Conservation (phyloP, 495 filamentous ascomycete species). For the Penicillium lividum region DNA sequence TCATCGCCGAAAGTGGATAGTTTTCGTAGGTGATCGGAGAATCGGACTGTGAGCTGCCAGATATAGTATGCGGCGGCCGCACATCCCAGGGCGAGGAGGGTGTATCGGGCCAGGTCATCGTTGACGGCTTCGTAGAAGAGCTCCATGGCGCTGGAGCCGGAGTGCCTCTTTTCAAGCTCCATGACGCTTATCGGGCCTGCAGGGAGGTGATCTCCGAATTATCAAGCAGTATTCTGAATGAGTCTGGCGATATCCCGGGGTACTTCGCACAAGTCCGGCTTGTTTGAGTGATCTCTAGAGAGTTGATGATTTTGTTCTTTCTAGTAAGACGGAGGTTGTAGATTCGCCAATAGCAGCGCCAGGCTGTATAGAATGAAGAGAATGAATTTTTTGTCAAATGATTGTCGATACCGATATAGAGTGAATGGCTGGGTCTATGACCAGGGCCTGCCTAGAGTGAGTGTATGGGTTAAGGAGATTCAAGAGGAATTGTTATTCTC, state of each 20-base stretch:
- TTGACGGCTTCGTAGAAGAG: slow-evolving; percentile 37
- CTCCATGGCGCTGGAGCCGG: slow-evolving; percentile 14
- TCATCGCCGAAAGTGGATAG: slow-evolving; percentile 72
- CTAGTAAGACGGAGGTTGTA: not conserved
- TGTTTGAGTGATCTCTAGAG: slow-evolving; percentile 1
- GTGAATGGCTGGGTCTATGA: slow-evolving; percentile 6
- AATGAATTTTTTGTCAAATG: slow-evolving; percentile 2
- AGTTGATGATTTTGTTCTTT: not conserved
- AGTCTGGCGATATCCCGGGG: slow-evolving; percentile 13
- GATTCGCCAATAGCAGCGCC: slow-evolving; percentile 12
- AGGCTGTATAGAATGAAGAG: slow-evolving; percentile 9
- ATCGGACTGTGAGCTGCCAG: slow-evolving; percentile 51
- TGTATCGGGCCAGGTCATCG: slow-evolving; percentile 42
- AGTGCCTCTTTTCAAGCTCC: slow-evolving; percentile 33
- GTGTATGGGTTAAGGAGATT: slow-evolving; percentile 10
- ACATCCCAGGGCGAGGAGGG: slow-evolving; percentile 49
- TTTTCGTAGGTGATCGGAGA: slow-evolving; percentile 69
- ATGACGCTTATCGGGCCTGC: slow-evolving; percentile 31
- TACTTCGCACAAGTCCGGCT: slow-evolving; percentile 27
- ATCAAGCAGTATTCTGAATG: not conserved
- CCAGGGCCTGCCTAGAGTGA: slow-evolving; percentile 27
- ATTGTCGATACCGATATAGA: slow-evolving; percentile 10
- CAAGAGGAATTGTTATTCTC: slow-evolving; percentile 2
- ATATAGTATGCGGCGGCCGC: slow-evolving; percentile 51
- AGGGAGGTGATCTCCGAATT: slow-evolving; percentile 20